phyloP scores from a whole-genome alignment of 2,329 filamentous ascomycete species.

The Pseudogymnoascus sp. region DNA sequence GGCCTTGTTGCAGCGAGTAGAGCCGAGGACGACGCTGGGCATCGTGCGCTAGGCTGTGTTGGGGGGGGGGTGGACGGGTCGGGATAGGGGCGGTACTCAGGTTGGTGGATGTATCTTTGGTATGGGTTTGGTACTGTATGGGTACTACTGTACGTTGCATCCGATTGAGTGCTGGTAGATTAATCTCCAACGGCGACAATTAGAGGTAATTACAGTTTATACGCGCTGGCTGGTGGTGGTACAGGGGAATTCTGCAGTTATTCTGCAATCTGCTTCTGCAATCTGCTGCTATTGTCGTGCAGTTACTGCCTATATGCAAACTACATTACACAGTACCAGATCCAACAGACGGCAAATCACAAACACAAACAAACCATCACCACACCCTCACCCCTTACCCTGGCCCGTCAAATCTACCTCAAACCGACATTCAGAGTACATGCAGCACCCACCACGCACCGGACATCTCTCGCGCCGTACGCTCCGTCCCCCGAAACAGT shows the following conservation, averaged over 20 bases:
- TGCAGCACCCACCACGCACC: background rate
- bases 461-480: background rate
- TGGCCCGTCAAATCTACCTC: no score
- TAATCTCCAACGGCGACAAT: background rate
- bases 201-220: background rate
- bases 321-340: background rate
- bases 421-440: no score
- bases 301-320: background rate
- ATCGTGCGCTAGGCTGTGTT: background rate
- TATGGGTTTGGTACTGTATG: background rate
- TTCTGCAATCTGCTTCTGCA: background rate
- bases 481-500: background rate
- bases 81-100: background rate
- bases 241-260: background rate
- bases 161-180: background rate
- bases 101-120: background rate
- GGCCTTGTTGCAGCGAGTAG: background rate
- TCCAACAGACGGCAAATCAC: background rate
- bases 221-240: background rate
- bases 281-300: background rate
- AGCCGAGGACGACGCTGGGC: background rate
- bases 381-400: no score
- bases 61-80: background rate
- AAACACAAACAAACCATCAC: no score
- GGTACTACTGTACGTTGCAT: background rate